Evolutionary conservation across 306 rosid genomes (phyloP).

Genomic region (Lablab purpureus): DNA sequence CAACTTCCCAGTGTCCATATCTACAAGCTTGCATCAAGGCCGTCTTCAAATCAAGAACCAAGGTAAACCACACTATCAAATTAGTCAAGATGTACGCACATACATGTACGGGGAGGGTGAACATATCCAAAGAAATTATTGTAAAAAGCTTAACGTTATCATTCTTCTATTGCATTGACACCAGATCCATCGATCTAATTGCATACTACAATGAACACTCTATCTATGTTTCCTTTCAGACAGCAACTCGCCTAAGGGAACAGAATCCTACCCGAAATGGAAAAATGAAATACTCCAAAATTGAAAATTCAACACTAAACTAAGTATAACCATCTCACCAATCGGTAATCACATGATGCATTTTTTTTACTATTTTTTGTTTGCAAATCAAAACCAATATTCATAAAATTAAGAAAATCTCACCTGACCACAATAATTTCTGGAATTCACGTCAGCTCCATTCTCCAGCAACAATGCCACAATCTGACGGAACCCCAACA

Average conservation of each 20-base stretch:
- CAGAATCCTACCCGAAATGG: slow-evolving; percentile 12
- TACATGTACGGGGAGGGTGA: background rate
- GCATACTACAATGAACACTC: slow-evolving; percentile 22
- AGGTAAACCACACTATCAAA: slow-evolving; percentile 43
- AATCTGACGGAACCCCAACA: slow-evolving; percentile 59
- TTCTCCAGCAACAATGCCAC: slow-evolving; percentile 91
- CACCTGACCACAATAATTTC: slow-evolving; percentile 99
- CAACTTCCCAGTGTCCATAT: slow-evolving; percentile 97
- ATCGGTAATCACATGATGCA: background rate
- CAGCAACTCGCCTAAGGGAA: slow-evolving; percentile 21
- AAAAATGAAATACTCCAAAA: slow-evolving; percentile 1
- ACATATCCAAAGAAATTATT: slow-evolving; percentile 2
- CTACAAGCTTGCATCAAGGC: slow-evolving; percentile 99
- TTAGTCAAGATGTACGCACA: slow-evolving; percentile 2
- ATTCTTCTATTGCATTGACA: slow-evolving; percentile 29
- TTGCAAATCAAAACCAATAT: slow-evolving; percentile 22
- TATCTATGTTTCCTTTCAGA: background rate
- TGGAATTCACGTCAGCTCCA: slow-evolving; percentile 96
- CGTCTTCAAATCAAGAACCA: slow-evolving; percentile 74
- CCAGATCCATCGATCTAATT: slow-evolving; percentile 39
- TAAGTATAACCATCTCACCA: slow-evolving; percentile 12
- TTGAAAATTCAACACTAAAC: slow-evolving; percentile 23
- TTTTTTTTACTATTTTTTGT: background rate
- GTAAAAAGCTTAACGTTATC: background rate
- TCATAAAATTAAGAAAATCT: slow-evolving; percentile 28